A percentile compares a stretch with the other conserved stretches of the same genome.
phyloP scores from a whole-genome alignment of 148 eudicot genomes.

The Camellia japonica region DNA sequence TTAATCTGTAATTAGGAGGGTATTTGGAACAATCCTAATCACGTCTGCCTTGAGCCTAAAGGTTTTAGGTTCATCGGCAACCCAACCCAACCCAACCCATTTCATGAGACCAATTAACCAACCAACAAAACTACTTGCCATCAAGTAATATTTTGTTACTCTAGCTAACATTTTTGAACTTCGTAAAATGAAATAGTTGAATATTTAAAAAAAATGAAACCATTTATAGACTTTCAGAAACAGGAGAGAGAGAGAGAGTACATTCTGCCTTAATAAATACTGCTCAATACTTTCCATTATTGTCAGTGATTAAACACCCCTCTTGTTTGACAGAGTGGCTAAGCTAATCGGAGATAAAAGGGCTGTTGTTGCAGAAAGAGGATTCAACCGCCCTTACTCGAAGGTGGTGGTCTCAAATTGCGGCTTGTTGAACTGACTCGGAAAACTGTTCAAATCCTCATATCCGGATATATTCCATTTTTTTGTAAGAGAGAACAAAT shows the following conservation, averaged over 20 bases:
- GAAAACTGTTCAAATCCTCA: conserved; percentile 1
- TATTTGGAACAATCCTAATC: too few relatives aligned
- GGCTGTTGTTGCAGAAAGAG: conserved; percentile 95
- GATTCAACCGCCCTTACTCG: conserved; percentile 89
- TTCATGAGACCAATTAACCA: too few relatives aligned
- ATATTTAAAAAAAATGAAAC: neutral
- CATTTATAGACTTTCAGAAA: too few relatives aligned
- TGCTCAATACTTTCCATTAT: neutral
- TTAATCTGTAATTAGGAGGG: too few relatives aligned
- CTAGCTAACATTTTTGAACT: too few relatives aligned
- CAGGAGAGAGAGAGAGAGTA: too few relatives aligned
- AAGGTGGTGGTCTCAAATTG: conserved; percentile 77
- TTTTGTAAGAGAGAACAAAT: conserved; percentile 20
- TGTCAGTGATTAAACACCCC: neutral
- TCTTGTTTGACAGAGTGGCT: conserved; percentile 40
- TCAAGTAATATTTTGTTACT: too few relatives aligned
- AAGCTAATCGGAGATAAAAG: conserved; percentile 63
- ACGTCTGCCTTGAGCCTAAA: too few relatives aligned
- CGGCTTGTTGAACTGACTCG: conserved; percentile 53
- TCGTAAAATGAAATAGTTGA: neutral
- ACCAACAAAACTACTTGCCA: too few relatives aligned
- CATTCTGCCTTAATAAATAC: neutral
- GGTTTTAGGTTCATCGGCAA: too few relatives aligned
- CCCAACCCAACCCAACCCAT: too few relatives aligned
- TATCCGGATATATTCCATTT: conserved; percentile 5